Percentiles rank a stretch among this genome's conserved stretches.
Evolutionary conservation across 176 grass and related monocot genomes (phyloP).

Genomic region (Lolium multiflorum): DNA sequence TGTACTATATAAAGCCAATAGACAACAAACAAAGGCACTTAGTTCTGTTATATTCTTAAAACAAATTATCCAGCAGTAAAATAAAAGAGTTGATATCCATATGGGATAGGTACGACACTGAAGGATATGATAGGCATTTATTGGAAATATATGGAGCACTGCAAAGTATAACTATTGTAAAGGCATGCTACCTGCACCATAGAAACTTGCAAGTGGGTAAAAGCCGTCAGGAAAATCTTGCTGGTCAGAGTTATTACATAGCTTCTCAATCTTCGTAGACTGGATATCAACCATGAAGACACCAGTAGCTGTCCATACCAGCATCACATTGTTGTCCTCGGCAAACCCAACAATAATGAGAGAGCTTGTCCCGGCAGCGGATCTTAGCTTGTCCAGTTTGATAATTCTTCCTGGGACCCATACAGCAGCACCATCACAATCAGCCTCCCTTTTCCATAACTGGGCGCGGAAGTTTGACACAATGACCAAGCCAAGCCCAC

Average conservation of each 20-base stretch:
- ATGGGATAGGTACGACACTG: not conserved
- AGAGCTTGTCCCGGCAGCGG: not conserved
- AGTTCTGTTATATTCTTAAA: not conserved
- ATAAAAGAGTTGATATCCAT: not conserved
- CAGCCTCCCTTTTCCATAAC: not conserved
- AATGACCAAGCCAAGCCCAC: not conserved
- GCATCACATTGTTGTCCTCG: not conserved
- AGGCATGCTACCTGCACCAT: not conserved
- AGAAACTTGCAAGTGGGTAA: slow-evolving; percentile 4
- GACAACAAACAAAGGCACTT: too few species aligned
- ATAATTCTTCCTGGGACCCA: not conserved
- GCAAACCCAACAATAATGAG: not conserved
- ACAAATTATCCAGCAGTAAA: not conserved
- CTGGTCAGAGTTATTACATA: not conserved
- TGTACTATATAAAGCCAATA: too few species aligned
- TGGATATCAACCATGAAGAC: not conserved
- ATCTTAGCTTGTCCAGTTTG: not conserved
- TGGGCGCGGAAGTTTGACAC: not conserved
- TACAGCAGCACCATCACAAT: not conserved
- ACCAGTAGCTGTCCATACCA: not conserved
- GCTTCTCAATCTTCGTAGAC: not conserved
- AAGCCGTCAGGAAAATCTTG: not conserved
- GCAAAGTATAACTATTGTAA: not conserved
- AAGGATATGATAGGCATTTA: not conserved
- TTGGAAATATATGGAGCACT: not conserved